phyloP scores from a whole-genome alignment of 345 rosid species.

The Citrus medica region DNA sequence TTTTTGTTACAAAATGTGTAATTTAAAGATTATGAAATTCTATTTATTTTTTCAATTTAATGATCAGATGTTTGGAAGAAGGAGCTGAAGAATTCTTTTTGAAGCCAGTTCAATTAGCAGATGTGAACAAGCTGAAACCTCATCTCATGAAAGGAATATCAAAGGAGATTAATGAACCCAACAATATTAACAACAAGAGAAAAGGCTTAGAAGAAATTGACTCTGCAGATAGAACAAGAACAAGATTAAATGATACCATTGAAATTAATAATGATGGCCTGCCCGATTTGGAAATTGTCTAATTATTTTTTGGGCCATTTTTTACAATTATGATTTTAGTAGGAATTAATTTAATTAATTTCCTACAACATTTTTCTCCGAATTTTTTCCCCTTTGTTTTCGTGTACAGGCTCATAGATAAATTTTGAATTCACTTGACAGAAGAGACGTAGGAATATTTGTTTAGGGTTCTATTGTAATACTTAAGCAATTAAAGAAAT shows the following conservation, averaged over 20 bases:
- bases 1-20: no score
- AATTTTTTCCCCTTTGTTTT: neutral
- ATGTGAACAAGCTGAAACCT: conserved; percentile 71
- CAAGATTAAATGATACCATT: conserved; percentile 15
- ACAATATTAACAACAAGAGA: conserved; percentile 34
- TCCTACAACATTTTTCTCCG: neutral
- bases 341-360: neutral
- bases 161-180: conserved; percentile 9
- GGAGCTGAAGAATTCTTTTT: conserved; percentile 91
- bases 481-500: no score
- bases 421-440: neutral
- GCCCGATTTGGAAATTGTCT: neutral
- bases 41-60: neutral
- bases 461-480: no score
- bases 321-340: neutral
- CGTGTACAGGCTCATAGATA: neutral
- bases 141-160: conserved; percentile 47
- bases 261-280: neutral
- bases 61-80: conserved; percentile 72
- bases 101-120: conserved; percentile 83
- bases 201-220: conserved; percentile 36
- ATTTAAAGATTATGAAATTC: neutral
- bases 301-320: neutral
- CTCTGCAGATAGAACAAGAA: conserved; percentile 32
- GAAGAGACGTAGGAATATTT: neutral